Conservation (phyloP, 495 filamentous ascomycete species). For the Daldinia concentrica region DNA sequence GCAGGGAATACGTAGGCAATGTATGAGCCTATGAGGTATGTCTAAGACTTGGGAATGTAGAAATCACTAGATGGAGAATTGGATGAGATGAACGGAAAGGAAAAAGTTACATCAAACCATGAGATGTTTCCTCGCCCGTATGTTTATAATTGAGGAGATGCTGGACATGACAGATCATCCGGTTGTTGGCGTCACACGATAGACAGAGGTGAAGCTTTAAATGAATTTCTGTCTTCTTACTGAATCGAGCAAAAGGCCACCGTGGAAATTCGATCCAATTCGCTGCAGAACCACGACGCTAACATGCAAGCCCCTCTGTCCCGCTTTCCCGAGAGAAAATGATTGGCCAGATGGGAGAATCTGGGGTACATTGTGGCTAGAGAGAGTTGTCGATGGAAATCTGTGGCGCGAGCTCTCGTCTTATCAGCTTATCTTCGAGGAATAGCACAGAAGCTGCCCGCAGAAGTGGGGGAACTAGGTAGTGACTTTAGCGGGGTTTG, state of each 20-base stretch:
- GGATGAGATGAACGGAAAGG: background rate
- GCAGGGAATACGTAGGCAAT: background rate
- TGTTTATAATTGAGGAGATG: conserved; percentile 11
- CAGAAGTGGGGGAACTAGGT: background rate
- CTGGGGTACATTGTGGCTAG: conserved; percentile 43
- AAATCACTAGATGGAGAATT: no score
- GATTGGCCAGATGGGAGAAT: conserved; percentile 30
- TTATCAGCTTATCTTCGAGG: background rate
- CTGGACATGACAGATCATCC: conserved; percentile 25
- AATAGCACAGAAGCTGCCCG: background rate
- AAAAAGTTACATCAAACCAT: conserved; percentile 21
- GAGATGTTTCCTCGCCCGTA: background rate
- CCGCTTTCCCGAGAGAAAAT: background rate
- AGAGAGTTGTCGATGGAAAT: background rate
- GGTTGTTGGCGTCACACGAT: conserved; percentile 12
- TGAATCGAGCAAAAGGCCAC: conserved; percentile 49
- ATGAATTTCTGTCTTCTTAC: conserved; percentile 32
- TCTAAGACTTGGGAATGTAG: background rate
- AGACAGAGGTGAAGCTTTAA: conserved; percentile 20
- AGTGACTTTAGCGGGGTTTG: conserved; percentile 40
- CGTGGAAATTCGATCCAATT: conserved; percentile 47
- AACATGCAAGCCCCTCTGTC: conserved; percentile 2
- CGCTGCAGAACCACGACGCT: conserved; percentile 18
- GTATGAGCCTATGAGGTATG: background rate
- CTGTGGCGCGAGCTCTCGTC: conserved; percentile 44